Evolutionary conservation across 495 filamentous ascomycete genomes (phyloP).

Genomic region (Podospora pseudoanserina): DNA sequence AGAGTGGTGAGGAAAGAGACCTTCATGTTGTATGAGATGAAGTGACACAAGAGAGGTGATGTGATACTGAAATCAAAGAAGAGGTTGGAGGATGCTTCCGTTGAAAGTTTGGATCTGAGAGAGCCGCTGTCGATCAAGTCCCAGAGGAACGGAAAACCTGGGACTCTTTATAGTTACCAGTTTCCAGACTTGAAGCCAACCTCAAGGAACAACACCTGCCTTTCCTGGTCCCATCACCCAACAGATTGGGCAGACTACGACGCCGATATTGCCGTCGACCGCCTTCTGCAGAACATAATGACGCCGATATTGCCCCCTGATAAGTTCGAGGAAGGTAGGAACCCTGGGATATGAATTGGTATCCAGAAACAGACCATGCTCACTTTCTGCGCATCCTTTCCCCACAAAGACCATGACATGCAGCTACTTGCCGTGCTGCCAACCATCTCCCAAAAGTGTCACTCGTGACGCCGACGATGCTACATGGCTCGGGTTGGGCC

Average conservation of each 20-base stretch:
- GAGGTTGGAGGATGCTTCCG: background rate
- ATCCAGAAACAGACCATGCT: slow-evolving; percentile 21
- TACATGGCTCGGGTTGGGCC: slow-evolving; percentile 30
- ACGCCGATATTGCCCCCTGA: slow-evolving; percentile 17
- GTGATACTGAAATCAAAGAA: background rate
- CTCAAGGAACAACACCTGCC: background rate
- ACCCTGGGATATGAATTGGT: slow-evolving; percentile 9
- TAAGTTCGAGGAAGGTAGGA: slow-evolving; percentile 16
- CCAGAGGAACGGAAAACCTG: slow-evolving; percentile 3
- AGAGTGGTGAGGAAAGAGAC: slow-evolving; percentile 29
- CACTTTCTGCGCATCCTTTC: slow-evolving; percentile 24
- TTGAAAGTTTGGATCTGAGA: background rate
- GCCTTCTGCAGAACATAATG: slow-evolving; percentile 3
- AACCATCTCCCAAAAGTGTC: slow-evolving; percentile 14
- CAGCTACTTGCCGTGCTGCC: slow-evolving; percentile 14
- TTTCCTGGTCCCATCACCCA: slow-evolving; percentile 10
- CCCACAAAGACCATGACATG: slow-evolving; percentile 16
- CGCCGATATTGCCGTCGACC: slow-evolving; percentile 11
- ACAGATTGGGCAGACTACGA: slow-evolving; percentile 13
- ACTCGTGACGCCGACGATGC: slow-evolving; percentile 30
- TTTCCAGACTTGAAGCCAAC: background rate
- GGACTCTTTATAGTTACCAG: slow-evolving; percentile 20
- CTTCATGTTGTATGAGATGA: slow-evolving; percentile 33
- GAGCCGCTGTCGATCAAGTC: slow-evolving; percentile 12
- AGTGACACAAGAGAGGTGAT: background rate